Conservation (phyloP, 495 filamentous ascomycete genomes). For the Hyaloscypha finlandica region DNA sequence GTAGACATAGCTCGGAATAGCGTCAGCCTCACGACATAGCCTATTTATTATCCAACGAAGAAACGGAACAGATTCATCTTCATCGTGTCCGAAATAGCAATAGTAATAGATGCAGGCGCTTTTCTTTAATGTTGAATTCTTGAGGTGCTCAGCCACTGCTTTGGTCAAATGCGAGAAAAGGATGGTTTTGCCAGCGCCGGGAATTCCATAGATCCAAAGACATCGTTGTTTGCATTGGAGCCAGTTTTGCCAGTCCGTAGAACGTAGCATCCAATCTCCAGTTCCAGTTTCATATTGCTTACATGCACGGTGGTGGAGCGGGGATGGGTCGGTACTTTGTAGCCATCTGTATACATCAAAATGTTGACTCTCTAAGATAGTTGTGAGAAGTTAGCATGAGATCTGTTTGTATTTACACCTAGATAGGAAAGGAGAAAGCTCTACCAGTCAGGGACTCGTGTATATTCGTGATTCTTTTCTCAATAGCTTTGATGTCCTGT, state of each 20-base stretch:
- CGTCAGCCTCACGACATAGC: constrained; percentile 26
- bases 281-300: not conserved
- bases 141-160: not conserved
- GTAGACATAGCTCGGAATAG: not conserved
- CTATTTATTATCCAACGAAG: constrained; percentile 29
- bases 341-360: too few relatives aligned
- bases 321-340: not conserved
- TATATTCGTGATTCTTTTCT: too few relatives aligned
- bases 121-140: not conserved
- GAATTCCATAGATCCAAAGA: constrained; percentile 34
- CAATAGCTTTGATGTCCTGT: too few relatives aligned
- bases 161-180: constrained; percentile 7
- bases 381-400: too few relatives aligned
- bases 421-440: too few relatives aligned
- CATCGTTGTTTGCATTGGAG: constrained; percentile 17
- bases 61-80: constrained; percentile 31
- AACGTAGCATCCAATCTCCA: constrained; percentile 14
- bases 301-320: not conserved
- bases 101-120: constrained; percentile 33
- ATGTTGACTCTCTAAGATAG: too few relatives aligned
- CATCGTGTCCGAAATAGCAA: constrained; percentile 32
- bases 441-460: too few relatives aligned
- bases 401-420: too few relatives aligned
- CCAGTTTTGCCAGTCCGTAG: constrained; percentile 21
- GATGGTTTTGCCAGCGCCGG: constrained; percentile 37